Evolutionary conservation across 129 eudicot genomes (phyloP).

Genomic region (Tagetes patula): DNA sequence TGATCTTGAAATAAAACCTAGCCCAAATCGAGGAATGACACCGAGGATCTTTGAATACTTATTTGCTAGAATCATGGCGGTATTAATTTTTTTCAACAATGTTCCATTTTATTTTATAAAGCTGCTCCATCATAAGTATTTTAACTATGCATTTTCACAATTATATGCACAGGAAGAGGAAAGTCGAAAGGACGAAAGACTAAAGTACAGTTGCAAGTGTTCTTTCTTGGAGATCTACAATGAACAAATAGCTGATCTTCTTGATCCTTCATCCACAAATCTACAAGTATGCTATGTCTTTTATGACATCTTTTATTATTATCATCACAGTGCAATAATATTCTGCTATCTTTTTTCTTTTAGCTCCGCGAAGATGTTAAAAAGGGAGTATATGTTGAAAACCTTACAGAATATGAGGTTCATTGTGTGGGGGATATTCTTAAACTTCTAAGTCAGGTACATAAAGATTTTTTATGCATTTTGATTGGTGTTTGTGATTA

Average conservation of each 20-base stretch:
- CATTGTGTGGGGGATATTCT: slow-evolving; percentile 75
- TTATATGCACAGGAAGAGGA: slow-evolving; percentile 62
- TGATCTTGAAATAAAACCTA: slow-evolving; percentile 62
- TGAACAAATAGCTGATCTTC: slow-evolving; percentile 91
- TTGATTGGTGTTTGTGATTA: neutral
- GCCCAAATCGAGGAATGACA: slow-evolving; percentile 86
- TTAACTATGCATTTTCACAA: neutral
- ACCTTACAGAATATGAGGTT: slow-evolving; percentile 83
- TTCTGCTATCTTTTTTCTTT: slow-evolving; percentile 15
- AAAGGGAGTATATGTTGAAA: slow-evolving; percentile 90
- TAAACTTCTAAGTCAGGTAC: slow-evolving; percentile 75
- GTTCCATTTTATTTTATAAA: neutral
- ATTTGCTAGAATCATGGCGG: slow-evolving; percentile 84
- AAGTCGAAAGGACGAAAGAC: slow-evolving; percentile 76
- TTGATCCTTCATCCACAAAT: slow-evolving; percentile 90
- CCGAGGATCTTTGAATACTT: slow-evolving; percentile 92
- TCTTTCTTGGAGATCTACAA: slow-evolving; percentile 91
- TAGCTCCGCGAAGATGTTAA: slow-evolving; percentile 81
- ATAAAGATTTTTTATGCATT: neutral
- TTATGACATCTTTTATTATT: neutral
- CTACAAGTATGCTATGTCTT: slow-evolving; percentile 56
- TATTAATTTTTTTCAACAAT: slow-evolving; percentile 28
- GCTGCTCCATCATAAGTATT: neutral
- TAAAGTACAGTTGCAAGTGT: slow-evolving; percentile 76
- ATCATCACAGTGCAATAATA: neutral